Evolutionary conservation across 139 green algal genomes (phyloP).

Genomic region (Chlorella sp.): DNA sequence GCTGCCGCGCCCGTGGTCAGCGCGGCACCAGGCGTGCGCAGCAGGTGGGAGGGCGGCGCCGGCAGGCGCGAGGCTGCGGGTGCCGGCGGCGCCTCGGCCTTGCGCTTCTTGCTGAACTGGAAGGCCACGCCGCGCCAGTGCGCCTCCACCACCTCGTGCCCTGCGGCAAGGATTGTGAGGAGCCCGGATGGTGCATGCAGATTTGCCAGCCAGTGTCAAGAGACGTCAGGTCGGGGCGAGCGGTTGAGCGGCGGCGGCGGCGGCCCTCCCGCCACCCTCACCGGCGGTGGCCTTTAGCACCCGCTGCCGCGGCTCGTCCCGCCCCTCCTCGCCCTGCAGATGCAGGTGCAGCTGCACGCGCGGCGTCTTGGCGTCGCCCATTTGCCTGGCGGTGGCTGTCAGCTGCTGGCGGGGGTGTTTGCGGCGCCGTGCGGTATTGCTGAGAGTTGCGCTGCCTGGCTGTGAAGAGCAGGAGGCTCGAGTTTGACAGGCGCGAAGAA

Average conservation of each 20-base stretch:
- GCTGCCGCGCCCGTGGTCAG: neutral
- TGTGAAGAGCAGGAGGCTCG: too few relatives aligned
- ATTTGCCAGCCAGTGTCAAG: too few relatives aligned
- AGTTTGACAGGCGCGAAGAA: too few relatives aligned
- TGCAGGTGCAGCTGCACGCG: constrained; percentile 24
- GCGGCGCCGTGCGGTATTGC: neutral
- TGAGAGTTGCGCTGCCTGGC: too few relatives aligned
- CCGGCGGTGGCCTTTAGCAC: constrained; percentile 5
- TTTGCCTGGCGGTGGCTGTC: neutral
- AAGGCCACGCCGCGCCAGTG: constrained; percentile 1
- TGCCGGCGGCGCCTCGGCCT: neutral
- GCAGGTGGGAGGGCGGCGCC: neutral
- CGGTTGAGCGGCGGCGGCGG: neutral
- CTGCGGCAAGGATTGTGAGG: neutral
- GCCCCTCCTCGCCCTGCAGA: neutral
- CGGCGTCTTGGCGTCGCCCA: neutral
- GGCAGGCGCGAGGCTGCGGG: neutral
- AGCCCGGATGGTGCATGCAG: neutral
- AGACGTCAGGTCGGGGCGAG: neutral
- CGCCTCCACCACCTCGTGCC: constrained; percentile 13
- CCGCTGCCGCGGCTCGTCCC: neutral
- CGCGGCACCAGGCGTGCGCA: neutral
- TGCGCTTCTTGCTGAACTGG: constrained; percentile 14
- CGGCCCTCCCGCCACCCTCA: neutral
- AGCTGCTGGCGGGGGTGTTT: neutral